phyloP scores from a whole-genome alignment of 2,329 filamentous ascomycete genomes.

The Seiridium unicorne region DNA sequence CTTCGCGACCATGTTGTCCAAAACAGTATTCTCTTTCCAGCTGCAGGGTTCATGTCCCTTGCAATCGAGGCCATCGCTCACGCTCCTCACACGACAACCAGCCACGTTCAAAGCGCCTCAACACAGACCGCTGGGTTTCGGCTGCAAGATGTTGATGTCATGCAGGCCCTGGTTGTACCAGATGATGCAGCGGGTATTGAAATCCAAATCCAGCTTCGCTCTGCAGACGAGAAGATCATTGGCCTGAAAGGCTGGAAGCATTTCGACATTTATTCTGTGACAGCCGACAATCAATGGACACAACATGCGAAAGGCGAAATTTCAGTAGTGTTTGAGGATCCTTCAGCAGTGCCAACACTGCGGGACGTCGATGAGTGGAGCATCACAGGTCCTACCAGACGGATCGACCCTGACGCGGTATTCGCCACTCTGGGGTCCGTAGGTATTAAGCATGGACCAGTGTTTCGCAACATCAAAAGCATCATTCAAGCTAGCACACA shows the following conservation, averaged over 20 bases:
- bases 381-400: too few species aligned
- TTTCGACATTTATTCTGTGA: background rate
- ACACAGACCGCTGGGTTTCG: constrained; percentile 8
- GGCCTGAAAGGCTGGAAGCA: background rate
- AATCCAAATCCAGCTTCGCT: constrained; percentile 9
- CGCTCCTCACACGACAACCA: constrained; percentile 9
- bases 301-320: background rate
- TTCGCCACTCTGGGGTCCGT: background rate
- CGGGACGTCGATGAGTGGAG: too few species aligned
- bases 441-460: background rate
- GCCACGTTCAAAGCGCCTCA: background rate
- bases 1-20: constrained; percentile 24
- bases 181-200: constrained; percentile 10
- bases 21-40: constrained; percentile 25
- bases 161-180: constrained; percentile 13
- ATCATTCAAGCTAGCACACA: background rate
- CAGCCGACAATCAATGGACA: background rate
- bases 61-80: constrained; percentile 25
- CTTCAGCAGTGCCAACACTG: background rate
- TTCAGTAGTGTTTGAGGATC: background rate
- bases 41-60: constrained; percentile 25
- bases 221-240: constrained; percentile 21
- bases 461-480: background rate
- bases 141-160: constrained; percentile 18
- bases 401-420: background rate